Evolutionary conservation across 2,329 filamentous ascomycete genomes (phyloP).

Genomic region (Fusarium poae): DNA sequence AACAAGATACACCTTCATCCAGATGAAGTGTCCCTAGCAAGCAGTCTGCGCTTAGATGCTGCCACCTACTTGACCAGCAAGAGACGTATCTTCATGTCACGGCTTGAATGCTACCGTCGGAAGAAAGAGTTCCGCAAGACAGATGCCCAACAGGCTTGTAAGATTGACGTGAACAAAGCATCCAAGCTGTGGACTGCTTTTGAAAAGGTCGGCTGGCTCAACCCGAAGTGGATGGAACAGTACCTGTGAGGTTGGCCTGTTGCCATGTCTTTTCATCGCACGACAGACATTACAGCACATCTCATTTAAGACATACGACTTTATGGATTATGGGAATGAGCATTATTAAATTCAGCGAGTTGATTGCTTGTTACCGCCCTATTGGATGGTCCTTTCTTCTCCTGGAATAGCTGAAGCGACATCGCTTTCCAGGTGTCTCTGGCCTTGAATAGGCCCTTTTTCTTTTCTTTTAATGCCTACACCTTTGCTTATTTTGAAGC

Average conservation of each 20-base stretch:
- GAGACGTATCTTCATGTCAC: constrained; percentile 86
- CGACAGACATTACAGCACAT: neutral
- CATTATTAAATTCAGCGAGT: constrained; percentile 39
- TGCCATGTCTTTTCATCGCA: neutral
- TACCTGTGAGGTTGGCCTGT: constrained; percentile 48
- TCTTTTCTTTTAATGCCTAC: constrained; percentile 19
- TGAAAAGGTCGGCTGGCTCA: constrained; percentile 87
- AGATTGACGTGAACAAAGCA: constrained; percentile 98
- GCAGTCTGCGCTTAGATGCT: constrained; percentile 84
- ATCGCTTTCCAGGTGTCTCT: constrained; percentile 4
- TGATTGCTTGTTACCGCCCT: constrained; percentile 27
- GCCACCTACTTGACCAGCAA: constrained; percentile 94
- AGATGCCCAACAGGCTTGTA: constrained; percentile 94
- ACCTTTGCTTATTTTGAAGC: constrained; percentile 18
- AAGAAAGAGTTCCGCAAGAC: constrained; percentile 94
- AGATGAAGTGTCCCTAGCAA: constrained; percentile 81
- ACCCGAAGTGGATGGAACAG: constrained; percentile 60
- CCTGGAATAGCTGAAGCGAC: constrained; percentile 1
- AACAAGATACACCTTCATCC: constrained; percentile 78
- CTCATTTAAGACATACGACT: constrained; percentile 27
- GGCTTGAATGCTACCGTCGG: constrained; percentile 74
- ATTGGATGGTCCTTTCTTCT: constrained; percentile 28
- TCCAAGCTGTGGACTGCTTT: constrained; percentile 93
- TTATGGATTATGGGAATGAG: constrained; percentile 31
- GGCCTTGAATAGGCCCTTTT: constrained; percentile 12